A percentile compares a stretch with the other conserved stretches of the same genome.
These are phyloP conservation scores for Monilinia fructicola DNA, from an alignment of 2,329 filamentous ascomycete species.

Conservation along the genomic window DNA sequence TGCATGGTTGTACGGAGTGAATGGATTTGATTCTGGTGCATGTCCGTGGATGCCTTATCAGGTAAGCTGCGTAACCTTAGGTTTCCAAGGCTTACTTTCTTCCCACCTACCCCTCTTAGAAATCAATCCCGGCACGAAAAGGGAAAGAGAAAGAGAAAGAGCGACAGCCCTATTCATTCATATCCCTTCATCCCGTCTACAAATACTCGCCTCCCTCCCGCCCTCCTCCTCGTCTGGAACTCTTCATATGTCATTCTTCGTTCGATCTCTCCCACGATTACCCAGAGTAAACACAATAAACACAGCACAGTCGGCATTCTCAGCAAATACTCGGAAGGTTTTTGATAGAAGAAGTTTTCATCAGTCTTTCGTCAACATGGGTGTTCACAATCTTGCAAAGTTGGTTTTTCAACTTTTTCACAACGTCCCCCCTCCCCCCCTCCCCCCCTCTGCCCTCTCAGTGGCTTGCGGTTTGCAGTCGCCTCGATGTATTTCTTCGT, in stretches of 20 bases:
- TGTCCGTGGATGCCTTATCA: too few relatives aligned
- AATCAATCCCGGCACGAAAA: background rate
- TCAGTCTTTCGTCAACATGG: conserved; percentile 46
- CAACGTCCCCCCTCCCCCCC: too few relatives aligned
- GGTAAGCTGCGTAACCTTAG: too few relatives aligned
- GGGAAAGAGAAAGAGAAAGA: too few relatives aligned
- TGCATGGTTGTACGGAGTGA: too few relatives aligned
- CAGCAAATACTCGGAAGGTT: conserved; percentile 20
- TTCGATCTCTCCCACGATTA: conserved; percentile 26
- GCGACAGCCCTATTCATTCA: background rate
- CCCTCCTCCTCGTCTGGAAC: background rate
- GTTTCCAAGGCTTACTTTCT: too few relatives aligned
- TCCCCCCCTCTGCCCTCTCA: too few relatives aligned
- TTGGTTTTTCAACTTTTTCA: conserved; percentile 35
- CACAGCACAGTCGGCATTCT: too few relatives aligned
- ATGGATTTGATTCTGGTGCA: too few relatives aligned
- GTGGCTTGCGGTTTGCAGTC: too few relatives aligned
- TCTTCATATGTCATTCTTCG: conserved; percentile 30
- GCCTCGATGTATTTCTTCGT: too few relatives aligned
- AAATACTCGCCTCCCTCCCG: background rate
- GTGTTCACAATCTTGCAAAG: conserved; percentile 48
- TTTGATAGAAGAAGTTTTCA: conserved; percentile 37
- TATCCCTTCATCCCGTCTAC: background rate
- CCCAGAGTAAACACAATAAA: conserved; percentile 6
- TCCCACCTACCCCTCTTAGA: background rate